A percentile compares a stretch with the other conserved stretches of the same genome.
phyloP scores from a whole-genome alignment of 2,329 filamentous ascomycete species.

The Endoconidiophora polonica region DNA sequence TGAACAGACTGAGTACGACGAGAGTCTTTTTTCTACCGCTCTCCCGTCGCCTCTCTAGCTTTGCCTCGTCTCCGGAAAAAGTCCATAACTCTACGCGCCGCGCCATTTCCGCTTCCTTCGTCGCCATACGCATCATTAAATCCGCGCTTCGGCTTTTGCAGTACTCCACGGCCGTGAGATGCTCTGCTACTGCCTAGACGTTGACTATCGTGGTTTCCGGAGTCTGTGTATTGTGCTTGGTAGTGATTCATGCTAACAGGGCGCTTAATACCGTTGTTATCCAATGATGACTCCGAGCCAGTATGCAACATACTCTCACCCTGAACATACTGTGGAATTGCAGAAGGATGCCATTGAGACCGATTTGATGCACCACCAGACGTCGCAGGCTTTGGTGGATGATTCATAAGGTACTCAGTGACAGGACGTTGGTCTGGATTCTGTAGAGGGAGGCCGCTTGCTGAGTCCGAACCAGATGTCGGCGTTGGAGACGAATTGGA shows the following conservation, averaged over 20 bases:
- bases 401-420: neutral
- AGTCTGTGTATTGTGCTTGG: slow-evolving; percentile 26
- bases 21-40: slow-evolving; percentile 11
- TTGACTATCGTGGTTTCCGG: slow-evolving; percentile 25
- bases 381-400: slow-evolving; percentile 8
- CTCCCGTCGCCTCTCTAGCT: slow-evolving; percentile 24
- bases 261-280: slow-evolving; percentile 17
- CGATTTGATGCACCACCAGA: slow-evolving; percentile 5
- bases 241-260: slow-evolving; percentile 25
- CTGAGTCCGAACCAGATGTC: slow-evolving; percentile 31
- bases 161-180: slow-evolving; percentile 30
- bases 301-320: slow-evolving; percentile 29
- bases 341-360: slow-evolving; percentile 19
- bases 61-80: slow-evolving; percentile 83
- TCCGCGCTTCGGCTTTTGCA: slow-evolving; percentile 66
- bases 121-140: slow-evolving; percentile 85
- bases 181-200: slow-evolving; percentile 20
- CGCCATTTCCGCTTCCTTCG: slow-evolving; percentile 55
- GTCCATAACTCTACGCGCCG: slow-evolving; percentile 90
- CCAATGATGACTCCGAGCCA: slow-evolving; percentile 37
- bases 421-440: slow-evolving; percentile 17
- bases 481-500: slow-evolving; percentile 28
- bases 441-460: slow-evolving; percentile 36
- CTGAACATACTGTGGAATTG: slow-evolving; percentile 29
- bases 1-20: slow-evolving; percentile 11